Conservation (phyloP, 352 stramenopile genomes). For the Hyaloperonospora arabidopsidis region DNA sequence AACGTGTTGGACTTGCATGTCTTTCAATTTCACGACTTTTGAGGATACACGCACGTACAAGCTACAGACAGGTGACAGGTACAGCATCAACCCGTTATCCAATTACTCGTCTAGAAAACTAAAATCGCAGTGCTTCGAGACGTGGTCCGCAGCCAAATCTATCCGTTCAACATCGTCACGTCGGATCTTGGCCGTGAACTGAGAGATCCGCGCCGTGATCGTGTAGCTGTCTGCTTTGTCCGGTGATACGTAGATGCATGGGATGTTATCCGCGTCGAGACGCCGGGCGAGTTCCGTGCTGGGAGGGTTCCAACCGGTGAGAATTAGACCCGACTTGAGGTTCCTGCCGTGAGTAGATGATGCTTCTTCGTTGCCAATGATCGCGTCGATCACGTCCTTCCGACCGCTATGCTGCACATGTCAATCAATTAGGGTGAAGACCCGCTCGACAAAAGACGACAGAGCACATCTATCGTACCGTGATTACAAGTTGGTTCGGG, state of each 20-base stretch:
- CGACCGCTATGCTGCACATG: slow-evolving; percentile 67
- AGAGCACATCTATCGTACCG: slow-evolving; percentile 27
- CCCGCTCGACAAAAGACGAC: not conserved
- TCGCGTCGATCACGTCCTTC: slow-evolving; percentile 78
- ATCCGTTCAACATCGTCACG: slow-evolving; percentile 65
- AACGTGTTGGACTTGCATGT: too few species aligned
- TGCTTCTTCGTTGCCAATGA: slow-evolving; percentile 74
- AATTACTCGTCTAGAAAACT: slow-evolving; percentile 49
- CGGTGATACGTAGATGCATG: slow-evolving; percentile 82
- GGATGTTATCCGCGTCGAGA: slow-evolving; percentile 77
- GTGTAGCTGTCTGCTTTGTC: slow-evolving; percentile 84
- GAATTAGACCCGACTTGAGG: slow-evolving; percentile 67
- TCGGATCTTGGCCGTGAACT: slow-evolving; percentile 80
- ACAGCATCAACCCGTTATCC: not conserved
- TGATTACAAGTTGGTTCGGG: slow-evolving; percentile 81
- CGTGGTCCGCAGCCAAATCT: slow-evolving; percentile 71
- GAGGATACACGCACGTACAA: too few species aligned
- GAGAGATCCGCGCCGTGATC: slow-evolving; percentile 63
- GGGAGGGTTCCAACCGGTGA: slow-evolving; percentile 76
- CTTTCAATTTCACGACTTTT: too few species aligned
- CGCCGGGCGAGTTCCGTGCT: slow-evolving; percentile 53
- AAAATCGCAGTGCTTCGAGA: slow-evolving; percentile 79
- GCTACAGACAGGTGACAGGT: too few species aligned
- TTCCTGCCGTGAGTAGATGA: slow-evolving; percentile 61
- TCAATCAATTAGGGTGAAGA: slow-evolving; percentile 9